A percentile compares a stretch with the other conserved stretches of the same genome.
Evolutionary conservation across 2,329 filamentous ascomycete genomes (phyloP).

Genomic region (Aspergillus quadrilineatus): DNA sequence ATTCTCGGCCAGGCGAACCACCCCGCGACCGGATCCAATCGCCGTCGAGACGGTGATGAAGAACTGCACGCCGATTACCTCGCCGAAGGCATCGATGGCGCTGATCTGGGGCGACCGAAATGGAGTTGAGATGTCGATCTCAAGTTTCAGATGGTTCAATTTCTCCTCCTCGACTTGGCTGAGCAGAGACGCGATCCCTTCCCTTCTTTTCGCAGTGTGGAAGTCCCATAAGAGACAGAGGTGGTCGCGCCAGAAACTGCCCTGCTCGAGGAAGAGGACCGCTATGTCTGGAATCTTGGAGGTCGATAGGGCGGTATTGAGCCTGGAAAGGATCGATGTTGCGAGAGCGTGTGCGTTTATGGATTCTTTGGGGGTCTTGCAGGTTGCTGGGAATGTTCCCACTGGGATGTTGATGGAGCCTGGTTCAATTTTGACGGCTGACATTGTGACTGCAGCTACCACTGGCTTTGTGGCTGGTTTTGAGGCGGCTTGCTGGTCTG

Average conservation of each 20-base stretch:
- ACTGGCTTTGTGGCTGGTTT: too few species aligned
- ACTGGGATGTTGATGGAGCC: conserved; percentile 57
- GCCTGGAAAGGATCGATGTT: conserved; percentile 33
- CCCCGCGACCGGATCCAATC: conserved; percentile 56
- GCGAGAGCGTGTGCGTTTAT: conserved; percentile 42
- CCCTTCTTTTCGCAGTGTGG: conserved; percentile 52
- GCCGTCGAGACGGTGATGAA: conserved; percentile 57
- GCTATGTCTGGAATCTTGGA: conserved; percentile 36
- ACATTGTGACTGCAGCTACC: background rate
- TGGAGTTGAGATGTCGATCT: conserved; percentile 34
- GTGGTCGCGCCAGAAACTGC: conserved; percentile 60
- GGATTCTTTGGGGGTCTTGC: conserved; percentile 26
- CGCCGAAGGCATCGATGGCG: conserved; percentile 52
- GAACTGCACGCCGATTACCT: conserved; percentile 55
- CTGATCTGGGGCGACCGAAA: conserved; percentile 47
- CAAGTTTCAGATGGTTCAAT: conserved; percentile 42
- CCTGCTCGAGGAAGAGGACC: conserved; percentile 50
- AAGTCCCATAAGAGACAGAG: conserved; percentile 58
- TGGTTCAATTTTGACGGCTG: conserved; percentile 23
- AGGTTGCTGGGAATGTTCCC: conserved; percentile 43
- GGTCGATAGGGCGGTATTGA: conserved; percentile 42
- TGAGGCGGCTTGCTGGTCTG: too few species aligned
- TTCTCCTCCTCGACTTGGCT: conserved; percentile 34
- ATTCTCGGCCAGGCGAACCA: conserved; percentile 52
- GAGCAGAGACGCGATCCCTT: conserved; percentile 40